These are phyloP conservation scores for Adansonia rubrostipa DNA, from an alignment of 441 rosid genomes.

Conservation along the genomic window DNA sequence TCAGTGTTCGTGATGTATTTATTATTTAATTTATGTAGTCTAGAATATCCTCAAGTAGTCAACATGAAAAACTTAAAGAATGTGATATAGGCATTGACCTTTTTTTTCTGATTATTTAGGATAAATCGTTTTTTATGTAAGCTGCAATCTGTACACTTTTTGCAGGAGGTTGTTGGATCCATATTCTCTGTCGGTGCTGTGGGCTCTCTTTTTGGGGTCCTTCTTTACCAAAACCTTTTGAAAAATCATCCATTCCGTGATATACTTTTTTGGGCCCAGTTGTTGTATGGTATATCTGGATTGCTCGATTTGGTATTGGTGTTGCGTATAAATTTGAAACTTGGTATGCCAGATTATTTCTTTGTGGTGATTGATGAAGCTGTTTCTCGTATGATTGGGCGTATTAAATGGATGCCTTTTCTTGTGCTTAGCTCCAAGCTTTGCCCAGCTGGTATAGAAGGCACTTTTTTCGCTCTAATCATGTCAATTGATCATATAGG, in stretches of 20 bases:
- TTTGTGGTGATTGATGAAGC: slow-evolving; percentile 69
- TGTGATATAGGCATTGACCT: not conserved
- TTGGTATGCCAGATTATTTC: slow-evolving; percentile 67
- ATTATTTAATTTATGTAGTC: not conserved
- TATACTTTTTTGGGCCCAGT: slow-evolving; percentile 68
- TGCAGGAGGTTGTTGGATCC: slow-evolving; percentile 69
- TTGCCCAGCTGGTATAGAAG: slow-evolving; percentile 76
- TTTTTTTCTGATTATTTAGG: not conserved
- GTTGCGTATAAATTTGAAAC: slow-evolving; percentile 58
- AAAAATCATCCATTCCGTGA: slow-evolving; percentile 60
- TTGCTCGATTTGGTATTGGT: slow-evolving; percentile 68
- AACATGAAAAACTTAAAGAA: slow-evolving; percentile 3
- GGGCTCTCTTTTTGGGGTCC: slow-evolving; percentile 69
- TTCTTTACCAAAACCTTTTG: slow-evolving; percentile 59
- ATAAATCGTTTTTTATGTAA: slow-evolving; percentile 6
- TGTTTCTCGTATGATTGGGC: slow-evolving; percentile 54
- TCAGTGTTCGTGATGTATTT: not conserved
- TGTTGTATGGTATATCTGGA: slow-evolving; percentile 59
- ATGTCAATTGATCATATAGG: slow-evolving; percentile 81
- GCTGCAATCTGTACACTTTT: slow-evolving; percentile 21
- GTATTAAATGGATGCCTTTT: slow-evolving; percentile 75
- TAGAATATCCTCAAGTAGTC: not conserved
- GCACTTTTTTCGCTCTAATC: slow-evolving; percentile 74
- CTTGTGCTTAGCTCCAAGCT: slow-evolving; percentile 82
- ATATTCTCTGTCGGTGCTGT: slow-evolving; percentile 62